Base-by-base conservation (phyloP, 805 yeast species). In the Jamesozyma rosinii region DNA sequence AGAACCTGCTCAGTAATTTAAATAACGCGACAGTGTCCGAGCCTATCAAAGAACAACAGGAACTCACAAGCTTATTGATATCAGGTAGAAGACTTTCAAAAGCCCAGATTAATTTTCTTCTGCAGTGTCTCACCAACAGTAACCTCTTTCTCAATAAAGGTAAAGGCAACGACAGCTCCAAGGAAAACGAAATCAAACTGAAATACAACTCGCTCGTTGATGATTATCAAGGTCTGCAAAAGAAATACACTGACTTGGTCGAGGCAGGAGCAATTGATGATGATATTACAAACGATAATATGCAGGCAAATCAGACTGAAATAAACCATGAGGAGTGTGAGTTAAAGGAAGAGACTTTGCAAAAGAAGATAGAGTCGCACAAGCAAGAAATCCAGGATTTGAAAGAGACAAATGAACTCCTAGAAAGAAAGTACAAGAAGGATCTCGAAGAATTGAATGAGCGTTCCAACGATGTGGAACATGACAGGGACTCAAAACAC, bases 11-110 rank as follows among this genome's bases (percentile, higher is more conserved):
- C 14, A 35, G 40, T 15, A 58, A 54, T 19, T 43, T 58, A 32
- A 49, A 50, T 21, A 52, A 49, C 45, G 49, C 55, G 1, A 45
- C 49, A 4, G 43, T 54, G 8, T 59, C 61, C 1, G 59, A 61
- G 36, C 66, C 66, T 2, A 42, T 61, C 18, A 59, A 50, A 38
- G 63, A 60, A 43, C 64, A 61, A 40, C 60, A 60, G 39, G 56
- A 53, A 15, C 44, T 54, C 34, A 43, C 55, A 21, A 52, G 51
- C 21, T 48, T 46, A 21, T 41, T 58, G 35, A 47, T 50, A 21
- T 52, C 49, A 14, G 63, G 59, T 21, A 60, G 56, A 35, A 48
- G 59, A 24, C 57, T 57, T 35, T 51, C 58, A 30, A 54, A 54
- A 36, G 54, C 63, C n/a, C 47, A 59, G 30, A 46, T 55, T 36